A percentile compares a stretch with the other conserved stretches of the same genome.
Evolutionary conservation across 2,329 filamentous ascomycete species (phyloP).

Genomic region (Exophiala sp.): DNA sequence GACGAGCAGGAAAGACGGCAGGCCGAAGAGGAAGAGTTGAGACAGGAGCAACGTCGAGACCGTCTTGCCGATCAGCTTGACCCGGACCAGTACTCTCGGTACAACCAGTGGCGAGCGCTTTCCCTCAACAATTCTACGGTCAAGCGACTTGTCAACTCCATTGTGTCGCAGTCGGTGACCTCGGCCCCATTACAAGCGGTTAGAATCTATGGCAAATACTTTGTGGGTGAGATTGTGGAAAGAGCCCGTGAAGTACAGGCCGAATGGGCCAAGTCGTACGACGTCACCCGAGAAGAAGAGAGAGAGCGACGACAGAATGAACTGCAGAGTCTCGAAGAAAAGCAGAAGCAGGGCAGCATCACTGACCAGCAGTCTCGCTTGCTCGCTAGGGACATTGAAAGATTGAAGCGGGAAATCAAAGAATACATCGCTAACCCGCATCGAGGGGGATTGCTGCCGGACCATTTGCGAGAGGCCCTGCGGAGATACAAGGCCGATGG

Average conservation of each 20-base stretch:
- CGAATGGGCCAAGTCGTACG: conserved; percentile 46
- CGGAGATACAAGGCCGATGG: conserved; percentile 45
- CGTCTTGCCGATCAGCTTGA: conserved; percentile 23
- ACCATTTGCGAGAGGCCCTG: conserved; percentile 46
- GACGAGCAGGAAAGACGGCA: conserved; percentile 24
- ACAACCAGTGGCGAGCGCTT: conserved; percentile 22
- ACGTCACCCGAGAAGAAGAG: conserved; percentile 48
- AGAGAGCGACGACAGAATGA: conserved; percentile 54
- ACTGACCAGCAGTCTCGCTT: conserved; percentile 23
- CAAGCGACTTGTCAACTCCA: conserved; percentile 58
- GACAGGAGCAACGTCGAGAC: conserved; percentile 22
- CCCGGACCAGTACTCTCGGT: conserved; percentile 22
- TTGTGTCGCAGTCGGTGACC: conserved; percentile 61
- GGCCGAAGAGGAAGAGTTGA: conserved; percentile 23
- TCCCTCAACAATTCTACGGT: conserved; percentile 45
- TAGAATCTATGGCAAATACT: conserved; percentile 60
- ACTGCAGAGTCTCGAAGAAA: conserved; percentile 40
- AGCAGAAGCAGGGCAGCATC: conserved; percentile 31
- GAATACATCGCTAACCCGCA: conserved; percentile 38
- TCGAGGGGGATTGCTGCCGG: conserved; percentile 43
- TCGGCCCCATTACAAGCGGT: conserved; percentile 59
- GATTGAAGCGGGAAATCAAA: conserved; percentile 33
- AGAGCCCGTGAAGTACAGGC: conserved; percentile 58
- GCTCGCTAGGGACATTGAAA: conserved; percentile 25
- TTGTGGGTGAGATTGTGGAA: conserved; percentile 61